Percentiles rank a stretch among this genome's conserved stretches.
Evolutionary conservation across 306 rosid genomes (phyloP).

Genomic region (Phaseolus lunatus): DNA sequence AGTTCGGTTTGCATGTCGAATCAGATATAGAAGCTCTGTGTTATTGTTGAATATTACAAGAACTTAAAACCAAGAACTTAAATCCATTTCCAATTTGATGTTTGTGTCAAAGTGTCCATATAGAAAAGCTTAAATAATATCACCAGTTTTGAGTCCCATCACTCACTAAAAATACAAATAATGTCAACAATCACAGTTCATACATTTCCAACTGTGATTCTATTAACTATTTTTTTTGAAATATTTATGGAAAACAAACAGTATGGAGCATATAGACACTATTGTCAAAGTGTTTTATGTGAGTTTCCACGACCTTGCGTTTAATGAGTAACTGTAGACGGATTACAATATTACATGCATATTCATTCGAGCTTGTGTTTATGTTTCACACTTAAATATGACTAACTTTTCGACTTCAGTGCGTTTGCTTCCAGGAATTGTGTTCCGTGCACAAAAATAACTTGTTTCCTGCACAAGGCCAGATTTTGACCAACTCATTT

Average conservation of each 20-base stretch:
- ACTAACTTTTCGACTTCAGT: constrained; percentile 1
- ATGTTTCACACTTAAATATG: not conserved
- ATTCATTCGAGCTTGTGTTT: too few species aligned
- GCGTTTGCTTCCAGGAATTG: constrained; percentile 63
- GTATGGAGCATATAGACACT: too few species aligned
- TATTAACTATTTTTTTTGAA: too few species aligned
- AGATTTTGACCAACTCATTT: constrained; percentile 43
- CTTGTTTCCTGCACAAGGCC: constrained; percentile 50
- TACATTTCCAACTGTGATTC: constrained; percentile 45
- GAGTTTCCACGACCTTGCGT: too few species aligned
- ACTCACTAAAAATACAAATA: too few species aligned
- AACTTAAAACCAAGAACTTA: not conserved
- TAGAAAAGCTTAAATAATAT: constrained; percentile 52
- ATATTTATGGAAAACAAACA: too few species aligned
- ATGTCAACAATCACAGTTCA: constrained; percentile 44
- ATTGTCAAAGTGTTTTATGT: too few species aligned
- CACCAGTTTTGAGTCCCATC: constrained; percentile 39
- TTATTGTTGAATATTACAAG: constrained; percentile 2
- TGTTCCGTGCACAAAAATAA: constrained; percentile 63
- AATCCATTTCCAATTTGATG: not conserved
- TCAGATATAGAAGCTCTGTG: not conserved
- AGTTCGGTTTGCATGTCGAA: not conserved
- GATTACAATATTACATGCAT: too few species aligned
- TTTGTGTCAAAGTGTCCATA: constrained; percentile 14
- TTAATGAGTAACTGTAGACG: too few species aligned